Evolutionary conservation across 129 eudicot species (phyloP).

Genomic region (Tagetes erecta): DNA sequence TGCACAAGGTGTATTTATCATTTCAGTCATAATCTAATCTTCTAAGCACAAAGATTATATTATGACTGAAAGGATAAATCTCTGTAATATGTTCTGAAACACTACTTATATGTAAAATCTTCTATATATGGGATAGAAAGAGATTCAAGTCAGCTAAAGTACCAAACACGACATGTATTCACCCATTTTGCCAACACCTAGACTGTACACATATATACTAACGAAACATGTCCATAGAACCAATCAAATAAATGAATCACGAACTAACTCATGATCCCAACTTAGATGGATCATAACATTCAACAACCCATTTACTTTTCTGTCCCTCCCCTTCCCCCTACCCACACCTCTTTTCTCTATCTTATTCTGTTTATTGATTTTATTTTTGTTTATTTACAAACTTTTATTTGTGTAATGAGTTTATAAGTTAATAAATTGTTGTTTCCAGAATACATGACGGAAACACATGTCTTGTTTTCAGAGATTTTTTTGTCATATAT

Average conservation of each 20-base stretch:
- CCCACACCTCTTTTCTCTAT: background rate
- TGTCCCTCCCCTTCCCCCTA: background rate
- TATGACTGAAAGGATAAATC: background rate
- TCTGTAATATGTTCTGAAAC: background rate
- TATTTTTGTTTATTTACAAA: background rate
- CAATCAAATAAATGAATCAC: slow-evolving; percentile 4
- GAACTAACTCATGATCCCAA: background rate
- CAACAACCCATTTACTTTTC: background rate
- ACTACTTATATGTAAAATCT: background rate
- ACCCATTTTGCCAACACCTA: background rate
- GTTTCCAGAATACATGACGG: background rate
- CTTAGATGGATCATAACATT: background rate
- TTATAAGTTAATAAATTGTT: background rate
- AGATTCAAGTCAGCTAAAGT: background rate
- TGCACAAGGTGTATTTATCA: background rate
- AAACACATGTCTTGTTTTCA: background rate
- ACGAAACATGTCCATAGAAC: too few relatives aligned
- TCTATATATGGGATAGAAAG: background rate
- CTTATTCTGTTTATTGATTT: background rate
- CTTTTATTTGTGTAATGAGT: background rate
- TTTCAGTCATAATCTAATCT: background rate
- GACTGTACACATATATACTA: background rate
- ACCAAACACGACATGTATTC: background rate
- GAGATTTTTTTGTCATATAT: background rate
- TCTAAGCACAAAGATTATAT: background rate